Percentiles rank a stretch among this genome's conserved stretches.
Conservation (phyloP, 768 basidiomycete genomes). For the Lactarius pseudohatsudake region DNA sequence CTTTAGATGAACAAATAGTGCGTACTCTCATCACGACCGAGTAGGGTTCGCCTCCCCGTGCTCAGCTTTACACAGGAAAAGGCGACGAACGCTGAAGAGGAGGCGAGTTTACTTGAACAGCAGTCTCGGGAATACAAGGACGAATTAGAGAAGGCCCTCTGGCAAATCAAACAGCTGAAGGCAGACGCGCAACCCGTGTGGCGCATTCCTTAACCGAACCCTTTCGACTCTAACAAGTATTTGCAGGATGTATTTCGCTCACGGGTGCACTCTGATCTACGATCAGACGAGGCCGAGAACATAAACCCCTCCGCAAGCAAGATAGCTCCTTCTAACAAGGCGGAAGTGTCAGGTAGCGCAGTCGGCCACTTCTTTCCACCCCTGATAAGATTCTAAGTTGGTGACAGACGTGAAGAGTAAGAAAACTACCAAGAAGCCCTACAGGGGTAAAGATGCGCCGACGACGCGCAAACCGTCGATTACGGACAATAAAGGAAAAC, state of each 20-base stretch:
- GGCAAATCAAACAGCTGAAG: constrained; percentile 20
- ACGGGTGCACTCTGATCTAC: background rate
- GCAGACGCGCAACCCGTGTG: constrained; percentile 12
- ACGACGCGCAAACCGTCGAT: constrained; percentile 13
- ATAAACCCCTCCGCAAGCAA: background rate
- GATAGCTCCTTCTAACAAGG: background rate
- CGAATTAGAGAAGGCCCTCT: constrained; percentile 31
- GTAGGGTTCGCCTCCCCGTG: background rate
- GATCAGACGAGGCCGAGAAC: constrained; percentile 4
- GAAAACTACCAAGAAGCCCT: constrained; percentile 22
- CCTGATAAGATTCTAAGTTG: background rate
- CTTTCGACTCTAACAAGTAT: background rate
- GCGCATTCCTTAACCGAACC: background rate
- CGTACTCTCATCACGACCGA: background rate
- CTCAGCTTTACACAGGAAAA: constrained; percentile 29
- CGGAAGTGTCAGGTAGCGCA: constrained; percentile 4
- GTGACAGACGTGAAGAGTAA: constrained; percentile 10
- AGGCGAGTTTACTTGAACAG: constrained; percentile 20
- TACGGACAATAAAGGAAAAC: constrained; percentile 39
- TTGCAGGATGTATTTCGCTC: constrained; percentile 7
- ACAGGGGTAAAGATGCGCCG: constrained; percentile 22
- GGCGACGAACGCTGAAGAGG: constrained; percentile 30
- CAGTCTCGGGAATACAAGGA: constrained; percentile 23
- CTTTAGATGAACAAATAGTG: constrained; percentile 19
- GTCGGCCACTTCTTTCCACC: background rate